phyloP scores from a whole-genome alignment of 2,329 filamentous ascomycete species.

The Aureobasidium sp. region DNA sequence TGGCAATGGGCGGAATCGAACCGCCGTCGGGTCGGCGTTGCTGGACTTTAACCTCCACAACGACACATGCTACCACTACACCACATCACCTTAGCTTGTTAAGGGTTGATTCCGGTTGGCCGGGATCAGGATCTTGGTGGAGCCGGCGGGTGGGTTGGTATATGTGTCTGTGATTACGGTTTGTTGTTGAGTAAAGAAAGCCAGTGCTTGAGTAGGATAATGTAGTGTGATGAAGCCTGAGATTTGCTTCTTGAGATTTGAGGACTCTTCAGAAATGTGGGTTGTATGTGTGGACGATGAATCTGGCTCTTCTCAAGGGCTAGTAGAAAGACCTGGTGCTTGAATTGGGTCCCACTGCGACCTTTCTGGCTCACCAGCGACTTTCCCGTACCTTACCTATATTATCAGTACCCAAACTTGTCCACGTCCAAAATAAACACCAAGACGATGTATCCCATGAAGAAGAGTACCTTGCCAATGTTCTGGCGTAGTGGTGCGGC shows the following conservation, averaged over 20 bases:
- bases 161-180: background rate
- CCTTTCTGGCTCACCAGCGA: no score
- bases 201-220: no score
- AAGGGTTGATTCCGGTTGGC: conserved; percentile 1
- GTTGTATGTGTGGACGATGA: background rate
- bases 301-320: background rate
- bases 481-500: background rate
- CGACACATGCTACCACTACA: conserved; percentile 6
- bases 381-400: background rate
- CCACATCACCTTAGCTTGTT: conserved; percentile 6
- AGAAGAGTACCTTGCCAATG: background rate
- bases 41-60: conserved; percentile 1
- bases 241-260: background rate
- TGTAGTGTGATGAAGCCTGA: background rate
- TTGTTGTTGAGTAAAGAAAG: background rate
- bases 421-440: background rate
- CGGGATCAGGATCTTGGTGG: background rate
- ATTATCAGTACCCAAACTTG: background rate
- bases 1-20: conserved; percentile 5
- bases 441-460: background rate
- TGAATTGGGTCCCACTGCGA: background rate
- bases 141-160: background rate
- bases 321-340: background rate
- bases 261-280: background rate
- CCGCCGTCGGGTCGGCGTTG: conserved; percentile 4